Base-by-base conservation (phyloP, 228 moss, liverwort and hornwort species). In the Sphagnum magellanicum region DNA sequence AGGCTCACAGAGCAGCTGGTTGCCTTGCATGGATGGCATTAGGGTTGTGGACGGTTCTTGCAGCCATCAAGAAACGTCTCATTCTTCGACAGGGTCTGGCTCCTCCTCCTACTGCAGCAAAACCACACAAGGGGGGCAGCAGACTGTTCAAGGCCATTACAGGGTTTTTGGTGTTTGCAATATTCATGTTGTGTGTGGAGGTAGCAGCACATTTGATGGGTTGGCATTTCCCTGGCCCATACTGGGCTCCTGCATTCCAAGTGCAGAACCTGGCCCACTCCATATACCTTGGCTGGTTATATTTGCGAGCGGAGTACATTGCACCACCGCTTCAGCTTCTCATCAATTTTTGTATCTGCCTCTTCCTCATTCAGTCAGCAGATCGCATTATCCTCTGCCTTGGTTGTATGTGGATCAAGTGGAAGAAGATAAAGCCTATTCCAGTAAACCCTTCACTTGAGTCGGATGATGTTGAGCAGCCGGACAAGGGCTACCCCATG, bases 1-100 rank as follows among this genome's bases (percentile, higher is more conserved):
- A 89, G 72, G 96, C 96, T 6, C 96, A 96, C 77, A 88, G 83
- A 57, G 96, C 96, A 8, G 96, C 86, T 52, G 96, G 96, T 6
- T 92, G 86, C 71, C 67, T 96, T 16, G 96, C 96, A 6, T 93
- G 91, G 91, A 78, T 96, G 72, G 92, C 89, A 65, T 78, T 88
- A 50, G 96, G 96, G 58, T 64, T 85, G 46, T 91, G 89, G 96
- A 67, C 84, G 16, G 68, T 96, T 63, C 81, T 96, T 8, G 79
- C 81, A 46, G 91, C 91, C 48, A 75, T 96, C 59, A 96, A 88
- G 82, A 91, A 83, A 75, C 88, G 96, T 32, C 84, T 96, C 73
- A 91, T 96, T 68, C 77, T 92, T 50, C 82, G 86, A 14, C 84
- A 96, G 70, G 96, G 93, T 60, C 73, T 96, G 73, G 72, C 78